A percentile compares a stretch with the other conserved stretches of the same genome.
phyloP scores from a whole-genome alignment of 768 basidiomycete genomes.

The Lentinus brumalis region DNA sequence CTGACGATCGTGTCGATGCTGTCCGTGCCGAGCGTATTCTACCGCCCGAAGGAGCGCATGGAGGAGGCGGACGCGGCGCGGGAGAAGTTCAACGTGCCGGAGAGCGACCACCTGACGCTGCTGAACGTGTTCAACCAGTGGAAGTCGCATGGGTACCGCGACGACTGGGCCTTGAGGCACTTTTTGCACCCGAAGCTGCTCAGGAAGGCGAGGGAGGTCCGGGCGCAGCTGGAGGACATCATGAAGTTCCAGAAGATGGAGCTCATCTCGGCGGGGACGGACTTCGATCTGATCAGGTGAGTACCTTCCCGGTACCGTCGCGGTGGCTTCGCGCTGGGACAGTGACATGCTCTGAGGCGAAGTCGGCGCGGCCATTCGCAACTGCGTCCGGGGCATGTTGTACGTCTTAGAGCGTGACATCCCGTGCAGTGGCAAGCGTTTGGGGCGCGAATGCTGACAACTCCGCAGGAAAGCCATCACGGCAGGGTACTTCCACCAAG shows the following conservation, averaged over 20 bases:
- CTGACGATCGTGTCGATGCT: constrained; percentile 99
- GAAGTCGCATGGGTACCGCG: constrained; percentile 92
- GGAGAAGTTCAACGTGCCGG: constrained; percentile 98
- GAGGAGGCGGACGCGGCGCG: constrained; percentile 97
- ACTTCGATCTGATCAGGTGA: constrained; percentile 87
- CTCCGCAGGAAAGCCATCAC: constrained; percentile 86
- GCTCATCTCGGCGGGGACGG: constrained; percentile 86
- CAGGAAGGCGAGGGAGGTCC: constrained; percentile 93
- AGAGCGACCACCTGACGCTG: constrained; percentile 95
- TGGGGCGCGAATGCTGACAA: not conserved
- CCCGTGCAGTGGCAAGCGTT: not conserved
- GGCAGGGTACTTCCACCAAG: constrained; percentile 98
- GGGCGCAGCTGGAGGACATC: constrained; percentile 95
- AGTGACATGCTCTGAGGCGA: too few relatives aligned
- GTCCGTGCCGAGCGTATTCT: constrained; percentile 96
- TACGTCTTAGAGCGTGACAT: too few relatives aligned
- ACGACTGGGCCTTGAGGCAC: constrained; percentile 94
- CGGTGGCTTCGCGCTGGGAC: too few relatives aligned
- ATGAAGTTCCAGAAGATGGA: constrained; percentile 99
- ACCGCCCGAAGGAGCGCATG: constrained; percentile 94
- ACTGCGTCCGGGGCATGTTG: too few relatives aligned
- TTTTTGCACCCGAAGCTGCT: constrained; percentile 96
- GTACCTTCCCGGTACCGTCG: constrained; percentile 18
- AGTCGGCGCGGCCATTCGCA: too few relatives aligned
- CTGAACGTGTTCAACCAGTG: constrained; percentile 98